A percentile compares a stretch with the other conserved stretches of the same genome.
Evolutionary conservation across 768 basidiomycete species (phyloP).

Genomic region (Lentinula edodes): DNA sequence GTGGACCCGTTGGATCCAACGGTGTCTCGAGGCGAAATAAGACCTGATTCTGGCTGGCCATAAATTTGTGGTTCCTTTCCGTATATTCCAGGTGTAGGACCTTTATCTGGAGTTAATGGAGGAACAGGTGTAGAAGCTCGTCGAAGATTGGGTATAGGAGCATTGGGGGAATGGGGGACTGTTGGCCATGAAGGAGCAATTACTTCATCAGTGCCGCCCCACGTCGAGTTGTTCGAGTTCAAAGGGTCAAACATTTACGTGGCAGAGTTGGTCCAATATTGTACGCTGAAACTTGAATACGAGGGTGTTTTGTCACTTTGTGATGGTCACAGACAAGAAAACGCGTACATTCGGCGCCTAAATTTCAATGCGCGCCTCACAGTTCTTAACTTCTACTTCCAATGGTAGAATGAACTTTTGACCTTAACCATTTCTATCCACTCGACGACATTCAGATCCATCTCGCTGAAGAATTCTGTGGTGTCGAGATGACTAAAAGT

Average conservation of each 20-base stretch:
- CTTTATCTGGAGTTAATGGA: slow-evolving; percentile 41
- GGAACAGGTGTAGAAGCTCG: slow-evolving; percentile 51
- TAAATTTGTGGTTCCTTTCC: slow-evolving; percentile 84
- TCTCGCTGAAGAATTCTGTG: too few relatives aligned
- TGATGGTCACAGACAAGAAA: neutral
- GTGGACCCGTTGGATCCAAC: slow-evolving; percentile 62
- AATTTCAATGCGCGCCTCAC: too few relatives aligned
- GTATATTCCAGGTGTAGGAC: slow-evolving; percentile 53
- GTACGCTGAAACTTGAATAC: neutral
- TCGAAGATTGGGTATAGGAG: slow-evolving; percentile 67
- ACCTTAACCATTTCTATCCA: too few relatives aligned
- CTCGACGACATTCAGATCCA: too few relatives aligned
- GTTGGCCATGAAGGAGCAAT: slow-evolving; percentile 71
- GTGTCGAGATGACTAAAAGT: too few relatives aligned
- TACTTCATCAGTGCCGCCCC: slow-evolving; percentile 42
- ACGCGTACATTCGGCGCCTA: too few relatives aligned
- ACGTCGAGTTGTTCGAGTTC: slow-evolving; percentile 45
- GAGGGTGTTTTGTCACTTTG: neutral
- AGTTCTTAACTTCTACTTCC: too few relatives aligned
- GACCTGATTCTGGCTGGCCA: slow-evolving; percentile 77
- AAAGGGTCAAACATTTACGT: slow-evolving; percentile 68
- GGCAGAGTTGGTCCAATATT: neutral
- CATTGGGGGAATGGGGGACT: slow-evolving; percentile 67
- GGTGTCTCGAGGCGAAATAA: slow-evolving; percentile 70
- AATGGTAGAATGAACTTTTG: too few relatives aligned